Evolutionary conservation across 2,329 filamentous ascomycete genomes (phyloP), one percentile per base, ranked within the genome.

Genomic region (Colletotrichum zoysiae): DNA sequence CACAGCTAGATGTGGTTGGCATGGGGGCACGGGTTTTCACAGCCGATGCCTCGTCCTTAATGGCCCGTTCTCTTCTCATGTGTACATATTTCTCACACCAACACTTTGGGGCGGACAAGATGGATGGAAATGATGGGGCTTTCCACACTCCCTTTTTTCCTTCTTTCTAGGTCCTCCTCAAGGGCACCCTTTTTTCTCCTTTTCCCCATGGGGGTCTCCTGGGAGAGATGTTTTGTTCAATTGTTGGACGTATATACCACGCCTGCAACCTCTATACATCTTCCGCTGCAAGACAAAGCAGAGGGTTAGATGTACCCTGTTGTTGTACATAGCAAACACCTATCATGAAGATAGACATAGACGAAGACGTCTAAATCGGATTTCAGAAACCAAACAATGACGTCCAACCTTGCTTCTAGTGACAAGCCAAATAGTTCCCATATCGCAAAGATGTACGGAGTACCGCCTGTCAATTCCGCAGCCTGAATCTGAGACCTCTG

Each of bases 41-140:
- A 55, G 65, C 69, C 69, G 59, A 59, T 56, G 65, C 65, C 58
- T 56, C 35, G 55, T 71, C 59, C 30, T 53, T 64, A 63, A 71
- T 71, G 65, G 65, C 65, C 69, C 33, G 38, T 40, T 64, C 63
- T 57, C 51, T 68, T 71, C 59, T 73, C 59, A 53, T 53, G 42
- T 71, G 71, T 73, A 73, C 59, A 73, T 73, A 71, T 71, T 71
- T 71, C 60, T 56, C 59, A 60, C 51, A 67, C 57, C 70, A 65
- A 73, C 67, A 35, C 50, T 16, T 65, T 33, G 65, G 18, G 55
- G 40, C 30, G 46, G 59, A 58, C 59, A 40, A 16, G 53, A 56
- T 38, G 53, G 35, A 50, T 38, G 58, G 46, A 44, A 23, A 50
- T 44, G 56, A 56, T 70, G 42, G 35, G 46, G 26, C n/a, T 26